Evolutionary conservation across 371 early-diverging fungal species (phyloP), one percentile per base, ranked within the genome.

Genomic region (Mortierella sp.): DNA sequence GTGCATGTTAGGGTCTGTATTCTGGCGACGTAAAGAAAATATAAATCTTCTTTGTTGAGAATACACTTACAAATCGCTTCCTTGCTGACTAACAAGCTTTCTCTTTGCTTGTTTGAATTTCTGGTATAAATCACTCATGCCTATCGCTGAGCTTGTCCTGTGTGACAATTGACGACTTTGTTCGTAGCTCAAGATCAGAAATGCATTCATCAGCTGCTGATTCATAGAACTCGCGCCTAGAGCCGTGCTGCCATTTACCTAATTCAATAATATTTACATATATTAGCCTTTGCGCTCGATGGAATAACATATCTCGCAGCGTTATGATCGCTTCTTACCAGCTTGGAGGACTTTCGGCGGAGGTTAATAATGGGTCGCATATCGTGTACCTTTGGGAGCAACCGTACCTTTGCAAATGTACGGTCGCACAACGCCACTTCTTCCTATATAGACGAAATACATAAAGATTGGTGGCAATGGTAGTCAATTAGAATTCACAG

Each of bases 361-460:
- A 95, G 79, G 64, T 94, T 93, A 40, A 85, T 86, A 66, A 95
- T 93, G 7, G 89, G 85, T 9, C 95, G 86, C 22, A 92, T 81
- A 2, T 89, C 91, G 13, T 72, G 49, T 23, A 83, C 87, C 71
- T 95, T 95, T 22, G 95, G 95, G 10, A 95, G 74, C 17, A 95
- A 81, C 5, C 93, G 85, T 15, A 94, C 64, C 40, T 67, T 81
- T 17, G 92, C 89, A 68, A 84, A 88, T 0, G 85, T 84, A 10
- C 91, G 62, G 2, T 59, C 34, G 57, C 81, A 77, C 0, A 23
- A 23, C 3, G 43, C 45, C 17, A 64, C 54, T n/a, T 66, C 72
- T 1, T 56, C 35, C 81, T 80, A 22, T 19, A 40, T 9, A n/a
- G 22, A 19, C 47, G 34, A 58, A 13, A 58, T n/a, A n/a, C n/a